phyloP scores from a whole-genome alignment of 495 filamentous ascomycete species.

The Pseudomonodictys pantanalensis region DNA sequence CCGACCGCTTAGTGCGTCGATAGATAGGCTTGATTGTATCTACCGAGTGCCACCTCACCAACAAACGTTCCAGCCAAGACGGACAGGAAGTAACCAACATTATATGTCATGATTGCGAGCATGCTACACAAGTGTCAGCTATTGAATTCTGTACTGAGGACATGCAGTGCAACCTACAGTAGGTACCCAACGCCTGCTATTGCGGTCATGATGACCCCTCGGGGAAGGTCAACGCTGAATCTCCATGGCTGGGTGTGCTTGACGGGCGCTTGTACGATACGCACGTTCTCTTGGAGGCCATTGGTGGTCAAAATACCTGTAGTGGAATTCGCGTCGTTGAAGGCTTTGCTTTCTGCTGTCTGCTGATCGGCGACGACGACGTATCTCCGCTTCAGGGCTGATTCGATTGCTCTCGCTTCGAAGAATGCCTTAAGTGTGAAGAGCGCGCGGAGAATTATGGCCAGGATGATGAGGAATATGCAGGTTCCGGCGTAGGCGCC shows the following conservation, averaged over 20 bases:
- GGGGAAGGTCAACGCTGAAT: conserved; percentile 70
- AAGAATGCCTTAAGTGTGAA: conserved; percentile 62
- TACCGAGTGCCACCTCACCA: conserved; percentile 76
- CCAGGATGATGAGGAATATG: conserved; percentile 77
- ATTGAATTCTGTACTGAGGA: neutral
- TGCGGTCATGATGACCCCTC: conserved; percentile 65
- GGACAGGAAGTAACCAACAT: conserved; percentile 92
- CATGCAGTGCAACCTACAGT: conserved; percentile 61
- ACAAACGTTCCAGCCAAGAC: conserved; percentile 79
- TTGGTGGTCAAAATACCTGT: conserved; percentile 58
- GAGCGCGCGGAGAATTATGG: conserved; percentile 63
- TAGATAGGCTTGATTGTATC: conserved; percentile 48
- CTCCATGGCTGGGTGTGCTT: conserved; percentile 65
- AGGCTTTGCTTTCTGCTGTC: conserved; percentile 51
- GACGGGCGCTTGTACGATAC: conserved; percentile 58
- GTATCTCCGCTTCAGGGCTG: conserved; percentile 68
- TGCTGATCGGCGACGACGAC: conserved; percentile 66
- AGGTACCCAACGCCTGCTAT: conserved; percentile 79
- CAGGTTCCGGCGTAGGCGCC: conserved; percentile 80
- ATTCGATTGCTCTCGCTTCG: conserved; percentile 59
- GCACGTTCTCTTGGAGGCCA: conserved; percentile 71
- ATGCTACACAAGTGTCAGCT: conserved; percentile 57
- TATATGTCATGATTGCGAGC: conserved; percentile 98
- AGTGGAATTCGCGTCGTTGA: conserved; percentile 55
- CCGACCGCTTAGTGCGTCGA: no score